Percentiles rank a stretch among this genome's conserved stretches.
Evolutionary conservation across 164 flowering plant species (phyloP).

Genomic region (Buxus sempervirens): DNA sequence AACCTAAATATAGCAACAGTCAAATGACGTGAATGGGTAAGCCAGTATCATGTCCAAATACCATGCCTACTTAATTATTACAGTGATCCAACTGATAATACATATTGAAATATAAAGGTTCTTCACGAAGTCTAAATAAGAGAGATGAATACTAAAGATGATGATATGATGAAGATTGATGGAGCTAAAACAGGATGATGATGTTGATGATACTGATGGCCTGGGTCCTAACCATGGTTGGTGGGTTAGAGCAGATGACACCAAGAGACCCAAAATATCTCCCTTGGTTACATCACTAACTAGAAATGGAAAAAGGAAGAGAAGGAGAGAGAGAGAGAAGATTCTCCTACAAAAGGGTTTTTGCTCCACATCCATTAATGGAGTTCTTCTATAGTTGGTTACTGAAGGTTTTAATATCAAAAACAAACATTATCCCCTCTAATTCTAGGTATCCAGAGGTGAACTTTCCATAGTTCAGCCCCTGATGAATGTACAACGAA

Average conservation of each 20-base stretch:
- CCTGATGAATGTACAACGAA: constrained; percentile 35
- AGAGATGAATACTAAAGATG: no score
- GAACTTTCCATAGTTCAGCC: constrained; percentile 48
- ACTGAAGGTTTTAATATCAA: constrained; percentile 27
- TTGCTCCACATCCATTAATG: constrained; percentile 33
- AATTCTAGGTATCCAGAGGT: constrained; percentile 23
- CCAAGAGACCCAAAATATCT: constrained; percentile 59
- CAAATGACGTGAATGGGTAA: no score
- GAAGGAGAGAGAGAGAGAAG: no score
- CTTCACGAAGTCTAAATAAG: no score
- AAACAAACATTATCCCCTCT: constrained; percentile 33
- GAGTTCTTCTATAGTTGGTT: constrained; percentile 32
- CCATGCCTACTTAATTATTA: no score
- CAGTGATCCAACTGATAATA: no score
- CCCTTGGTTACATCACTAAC: constrained; percentile 34
- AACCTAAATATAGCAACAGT: no score
- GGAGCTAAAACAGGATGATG: no score
- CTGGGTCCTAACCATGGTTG: constrained; percentile 86
- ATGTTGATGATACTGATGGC: constrained; percentile 24
- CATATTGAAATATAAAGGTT: no score
- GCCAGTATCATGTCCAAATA: no score
- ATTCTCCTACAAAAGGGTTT: constrained; percentile 6
- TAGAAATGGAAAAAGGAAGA: background rate
- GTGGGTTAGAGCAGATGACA: constrained; percentile 38
- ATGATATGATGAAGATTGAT: no score